Percentiles rank a stretch among this genome's conserved stretches.
Conservation (phyloP, 352 stramenopile genomes). For the Globisporangium takayamanum region DNA sequence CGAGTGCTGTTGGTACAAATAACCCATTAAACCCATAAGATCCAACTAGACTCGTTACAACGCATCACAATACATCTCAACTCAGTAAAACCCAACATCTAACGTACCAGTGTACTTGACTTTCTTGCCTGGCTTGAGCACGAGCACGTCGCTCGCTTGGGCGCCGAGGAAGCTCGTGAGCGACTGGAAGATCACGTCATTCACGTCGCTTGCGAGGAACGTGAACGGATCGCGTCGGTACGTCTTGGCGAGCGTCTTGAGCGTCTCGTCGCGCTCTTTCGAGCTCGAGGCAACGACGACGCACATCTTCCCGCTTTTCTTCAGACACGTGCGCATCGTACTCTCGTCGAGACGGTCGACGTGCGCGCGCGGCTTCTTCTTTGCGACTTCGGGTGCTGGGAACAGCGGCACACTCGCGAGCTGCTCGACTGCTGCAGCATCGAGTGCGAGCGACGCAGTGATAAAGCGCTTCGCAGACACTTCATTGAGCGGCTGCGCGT, state of each 20-base stretch:
- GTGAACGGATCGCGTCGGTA: constrained; percentile 70
- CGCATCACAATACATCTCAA: not conserved
- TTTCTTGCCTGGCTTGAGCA: constrained; percentile 54
- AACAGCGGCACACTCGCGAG: constrained; percentile 46
- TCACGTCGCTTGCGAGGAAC: constrained; percentile 40
- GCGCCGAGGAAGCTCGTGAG: constrained; percentile 32
- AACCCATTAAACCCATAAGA: not conserved
- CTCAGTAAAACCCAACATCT: not conserved
- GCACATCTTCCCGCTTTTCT: constrained; percentile 64
- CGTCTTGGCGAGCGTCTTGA: constrained; percentile 65
- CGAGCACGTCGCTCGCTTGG: constrained; percentile 25
- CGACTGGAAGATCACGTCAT: constrained; percentile 28
- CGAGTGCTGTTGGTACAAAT: constrained; percentile 27
- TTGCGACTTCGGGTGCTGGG: constrained; percentile 56
- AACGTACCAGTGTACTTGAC: constrained; percentile 58
- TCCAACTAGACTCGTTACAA: constrained; percentile 7
- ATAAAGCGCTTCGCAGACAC: constrained; percentile 59
- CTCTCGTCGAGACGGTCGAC: constrained; percentile 32
- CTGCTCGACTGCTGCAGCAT: constrained; percentile 18
- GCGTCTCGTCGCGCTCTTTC: constrained; percentile 17
- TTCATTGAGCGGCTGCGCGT: constrained; percentile 30
- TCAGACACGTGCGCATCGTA: constrained; percentile 33
- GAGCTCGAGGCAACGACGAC: constrained; percentile 43
- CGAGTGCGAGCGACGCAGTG: constrained; percentile 26
- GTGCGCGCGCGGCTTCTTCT: constrained; percentile 56